Conservation (phyloP, 208 protist species). For the Phytomonas francai region DNA sequence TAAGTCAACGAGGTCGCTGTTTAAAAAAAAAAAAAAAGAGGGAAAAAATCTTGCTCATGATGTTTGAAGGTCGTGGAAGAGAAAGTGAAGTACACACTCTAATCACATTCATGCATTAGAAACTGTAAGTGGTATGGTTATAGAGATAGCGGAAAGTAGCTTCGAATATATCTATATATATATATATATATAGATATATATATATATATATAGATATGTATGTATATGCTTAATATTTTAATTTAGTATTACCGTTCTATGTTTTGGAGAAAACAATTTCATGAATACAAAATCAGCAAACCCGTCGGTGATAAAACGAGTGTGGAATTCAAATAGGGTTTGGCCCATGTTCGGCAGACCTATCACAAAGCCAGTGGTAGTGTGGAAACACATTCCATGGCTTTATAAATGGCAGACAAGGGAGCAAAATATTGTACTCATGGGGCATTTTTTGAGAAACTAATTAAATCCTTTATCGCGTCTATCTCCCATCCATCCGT, state of each 20-base stretch:
- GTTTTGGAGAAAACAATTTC: neutral
- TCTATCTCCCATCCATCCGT: neutral
- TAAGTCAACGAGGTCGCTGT: slow-evolving; percentile 5
- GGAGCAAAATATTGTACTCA: neutral
- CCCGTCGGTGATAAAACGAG: neutral
- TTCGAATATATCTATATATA: neutral
- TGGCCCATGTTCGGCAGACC: neutral
- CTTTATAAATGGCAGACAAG: neutral
- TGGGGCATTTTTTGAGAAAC: neutral
- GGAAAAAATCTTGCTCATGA: neutral
- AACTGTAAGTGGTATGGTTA: neutral
- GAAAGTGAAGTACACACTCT: neutral
- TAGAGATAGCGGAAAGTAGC: neutral
- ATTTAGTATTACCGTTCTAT: neutral
- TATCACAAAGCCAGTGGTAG: neutral
- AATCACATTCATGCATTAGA: neutral
- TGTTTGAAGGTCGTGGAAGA: neutral
- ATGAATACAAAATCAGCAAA: neutral
- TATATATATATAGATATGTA: neutral
- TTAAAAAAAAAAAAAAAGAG: slow-evolving; percentile 12
- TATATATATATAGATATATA: too few species aligned
- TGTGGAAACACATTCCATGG: slow-evolving; percentile 3
- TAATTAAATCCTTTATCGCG: neutral
- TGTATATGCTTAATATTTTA: neutral
- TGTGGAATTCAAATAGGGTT: neutral